These are phyloP conservation scores for Scutellaria barbata DNA, from an alignment of 257 asterid genomes.

Conservation along the genomic window DNA sequence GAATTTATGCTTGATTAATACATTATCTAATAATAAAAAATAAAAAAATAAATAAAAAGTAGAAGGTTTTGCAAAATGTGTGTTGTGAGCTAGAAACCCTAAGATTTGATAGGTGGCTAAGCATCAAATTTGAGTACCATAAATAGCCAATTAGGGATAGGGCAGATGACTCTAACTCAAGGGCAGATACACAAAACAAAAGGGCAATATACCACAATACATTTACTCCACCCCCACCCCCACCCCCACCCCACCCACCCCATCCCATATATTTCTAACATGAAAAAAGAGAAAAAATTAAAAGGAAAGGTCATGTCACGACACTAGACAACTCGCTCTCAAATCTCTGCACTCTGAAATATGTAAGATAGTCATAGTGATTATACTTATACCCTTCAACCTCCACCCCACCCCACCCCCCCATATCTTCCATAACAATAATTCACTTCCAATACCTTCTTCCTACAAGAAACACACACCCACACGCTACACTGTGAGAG, in stretches of 20 bases:
- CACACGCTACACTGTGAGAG: conserved; percentile 23
- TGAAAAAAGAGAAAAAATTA: conserved; percentile 22
- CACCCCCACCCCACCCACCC: conserved; percentile 2
- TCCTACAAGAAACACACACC: not conserved
- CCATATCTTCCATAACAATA: conserved; percentile 39
- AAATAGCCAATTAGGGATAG: conserved; percentile 42
- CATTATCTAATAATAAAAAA: too few relatives aligned
- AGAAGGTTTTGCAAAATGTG: too few relatives aligned
- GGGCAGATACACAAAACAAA: conserved; percentile 36
- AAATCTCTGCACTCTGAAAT: conserved; percentile 62
- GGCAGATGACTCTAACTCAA: conserved; percentile 29
- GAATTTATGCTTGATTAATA: too few relatives aligned
- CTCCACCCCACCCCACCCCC: conserved; percentile 25
- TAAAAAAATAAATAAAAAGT: too few relatives aligned
- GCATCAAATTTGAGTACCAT: conserved; percentile 33
- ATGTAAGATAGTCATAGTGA: conserved; percentile 61
- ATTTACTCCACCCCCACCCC: conserved; percentile 31
- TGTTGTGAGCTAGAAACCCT: conserved; percentile 31
- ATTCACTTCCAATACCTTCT: conserved; percentile 33
- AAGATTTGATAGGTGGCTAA: conserved; percentile 18
- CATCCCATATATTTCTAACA: conserved; percentile 9
- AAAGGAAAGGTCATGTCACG: conserved; percentile 79
- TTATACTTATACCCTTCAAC: conserved; percentile 49
- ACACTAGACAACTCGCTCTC: conserved; percentile 87
- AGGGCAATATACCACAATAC: conserved; percentile 40